Conservation (phyloP, 2,329 filamentous ascomycete species). For the Microascus cirrosus region DNA sequence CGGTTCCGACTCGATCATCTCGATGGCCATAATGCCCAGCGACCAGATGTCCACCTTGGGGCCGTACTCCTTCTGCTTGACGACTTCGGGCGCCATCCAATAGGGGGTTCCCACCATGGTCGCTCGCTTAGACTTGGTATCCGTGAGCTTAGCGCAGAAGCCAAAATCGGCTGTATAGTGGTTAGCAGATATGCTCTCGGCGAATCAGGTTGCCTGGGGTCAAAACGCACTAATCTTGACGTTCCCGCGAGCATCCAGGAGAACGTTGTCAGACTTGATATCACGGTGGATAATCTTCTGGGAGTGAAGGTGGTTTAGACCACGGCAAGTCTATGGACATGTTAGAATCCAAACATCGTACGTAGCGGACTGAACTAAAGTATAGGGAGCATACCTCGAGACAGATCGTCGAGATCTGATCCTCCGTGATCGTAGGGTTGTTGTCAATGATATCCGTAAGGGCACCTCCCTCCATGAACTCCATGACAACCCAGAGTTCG, state of each 20-base stretch:
- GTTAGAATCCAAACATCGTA: constrained; percentile 8
- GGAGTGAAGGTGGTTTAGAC: constrained; percentile 83
- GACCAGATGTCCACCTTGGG: constrained; percentile 99
- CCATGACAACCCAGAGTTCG: constrained; percentile 99
- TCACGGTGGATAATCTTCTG: constrained; percentile 98
- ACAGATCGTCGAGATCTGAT: constrained; percentile 96
- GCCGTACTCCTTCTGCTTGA: constrained; percentile 98
- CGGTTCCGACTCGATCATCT: constrained; percentile 98
- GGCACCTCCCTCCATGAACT: constrained; percentile 98
- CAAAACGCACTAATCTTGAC: constrained; percentile 87
- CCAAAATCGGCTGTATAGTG: constrained; percentile 77
- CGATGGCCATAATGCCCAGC: constrained; percentile 97
- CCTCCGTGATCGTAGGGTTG: constrained; percentile 84
- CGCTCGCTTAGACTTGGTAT: constrained; percentile 90
- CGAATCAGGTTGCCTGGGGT: not conserved
- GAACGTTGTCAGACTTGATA: constrained; percentile 98
- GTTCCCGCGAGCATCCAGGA: constrained; percentile 85
- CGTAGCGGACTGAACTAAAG: constrained; percentile 16
- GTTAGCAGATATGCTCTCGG: constrained; percentile 19
- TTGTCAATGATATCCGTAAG: constrained; percentile 98
- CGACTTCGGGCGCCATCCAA: constrained; percentile 99
- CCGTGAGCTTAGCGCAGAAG: constrained; percentile 96
- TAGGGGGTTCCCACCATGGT: constrained; percentile 99
- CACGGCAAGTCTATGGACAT: constrained; percentile 70
- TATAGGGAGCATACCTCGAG: constrained; percentile 56